These are phyloP conservation scores for Bjerkandera adusta DNA, from an alignment of 1,284 basidiomycete species.

Conservation along the genomic window DNA sequence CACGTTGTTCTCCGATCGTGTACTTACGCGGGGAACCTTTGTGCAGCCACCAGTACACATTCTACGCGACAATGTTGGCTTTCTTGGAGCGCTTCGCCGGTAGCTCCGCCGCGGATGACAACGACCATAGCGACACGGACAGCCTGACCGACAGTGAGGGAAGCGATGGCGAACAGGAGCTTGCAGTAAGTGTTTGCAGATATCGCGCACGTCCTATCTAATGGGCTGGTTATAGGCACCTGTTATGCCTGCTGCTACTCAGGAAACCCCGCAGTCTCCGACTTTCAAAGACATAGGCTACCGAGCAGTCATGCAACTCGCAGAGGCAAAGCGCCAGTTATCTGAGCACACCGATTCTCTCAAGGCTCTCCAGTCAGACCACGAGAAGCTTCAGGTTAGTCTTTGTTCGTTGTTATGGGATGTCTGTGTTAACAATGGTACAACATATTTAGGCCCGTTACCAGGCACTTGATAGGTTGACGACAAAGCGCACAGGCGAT, in stretches of 20 bases:
- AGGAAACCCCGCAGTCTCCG: background rate
- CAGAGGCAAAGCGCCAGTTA: slow-evolving; percentile 8
- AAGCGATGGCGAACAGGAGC: too few species aligned
- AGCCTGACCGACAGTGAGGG: too few species aligned
- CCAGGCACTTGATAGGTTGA: slow-evolving; percentile 1
- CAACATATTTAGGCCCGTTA: background rate
- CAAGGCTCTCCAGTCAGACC: slow-evolving; percentile 1
- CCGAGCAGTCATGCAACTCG: slow-evolving; percentile 13
- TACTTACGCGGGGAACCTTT: too few species aligned
- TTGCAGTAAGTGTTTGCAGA: too few species aligned
- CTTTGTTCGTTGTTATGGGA: background rate
- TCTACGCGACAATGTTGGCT: too few species aligned
- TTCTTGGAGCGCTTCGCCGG: too few species aligned
- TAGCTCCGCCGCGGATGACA: too few species aligned
- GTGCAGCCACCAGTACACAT: too few species aligned
- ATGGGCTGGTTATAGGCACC: background rate
- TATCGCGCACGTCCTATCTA: background rate
- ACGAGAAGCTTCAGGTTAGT: slow-evolving; percentile 11
- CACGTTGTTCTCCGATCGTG: too few species aligned
- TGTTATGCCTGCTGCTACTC: background rate
- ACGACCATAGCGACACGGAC: too few species aligned
- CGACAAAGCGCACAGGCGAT: background rate
- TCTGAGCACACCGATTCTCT: background rate
- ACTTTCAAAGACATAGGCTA: slow-evolving; percentile 8
- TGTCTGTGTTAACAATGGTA: background rate